Evolutionary conservation across 305 asterid genomes (phyloP), one percentile per base, ranked within the genome.

Genomic region (Plantago rigida): DNA sequence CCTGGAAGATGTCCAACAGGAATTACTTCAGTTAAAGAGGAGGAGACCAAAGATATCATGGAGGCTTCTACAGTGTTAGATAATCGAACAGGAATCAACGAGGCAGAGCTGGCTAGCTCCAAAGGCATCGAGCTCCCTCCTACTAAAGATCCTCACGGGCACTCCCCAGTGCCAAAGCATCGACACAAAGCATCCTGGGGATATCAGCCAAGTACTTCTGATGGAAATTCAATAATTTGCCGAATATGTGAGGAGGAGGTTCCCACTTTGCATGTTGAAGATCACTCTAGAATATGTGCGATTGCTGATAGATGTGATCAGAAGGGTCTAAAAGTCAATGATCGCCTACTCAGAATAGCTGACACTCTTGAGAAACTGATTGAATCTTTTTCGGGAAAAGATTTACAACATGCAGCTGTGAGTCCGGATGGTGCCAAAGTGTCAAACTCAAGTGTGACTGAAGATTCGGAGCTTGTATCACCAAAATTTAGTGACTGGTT

Each of bases 231-330:
- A 52, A 93, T 93, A 69, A 93, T 87, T 63, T 93, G 99, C 70
- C 96, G 99, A 64, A 93, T 93, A 66, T 93, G 99, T 79, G 99
- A 93, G 79, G 99, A 93, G 70, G 95, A 87, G 78, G 89, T 93
- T 73, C 94, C 93, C 51, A 89, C 99, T 68, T 84, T 79, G 81
- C 94, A 85, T 50, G 96, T 93, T 68, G 99, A 89, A 79, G 97
- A 89, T 67, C 99, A 93, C 78, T 93, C 99, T 44, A 82, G 93
- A 77, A 77, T 93, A 73, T 93, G 99, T 74, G 96, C 99, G 52
- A 77, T 93, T 70, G 95, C 99, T 52, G 97, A 93, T 85, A 84
- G 99, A 45, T 89, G 96, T 63, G 99, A 93, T 79, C 94, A 85
- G 49, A 87, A 87, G 76, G 99, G 99, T 71, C 70, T 85, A 60